Conservation (phyloP, 345 rosid genomes). For the Tarenaya hassleriana region DNA sequence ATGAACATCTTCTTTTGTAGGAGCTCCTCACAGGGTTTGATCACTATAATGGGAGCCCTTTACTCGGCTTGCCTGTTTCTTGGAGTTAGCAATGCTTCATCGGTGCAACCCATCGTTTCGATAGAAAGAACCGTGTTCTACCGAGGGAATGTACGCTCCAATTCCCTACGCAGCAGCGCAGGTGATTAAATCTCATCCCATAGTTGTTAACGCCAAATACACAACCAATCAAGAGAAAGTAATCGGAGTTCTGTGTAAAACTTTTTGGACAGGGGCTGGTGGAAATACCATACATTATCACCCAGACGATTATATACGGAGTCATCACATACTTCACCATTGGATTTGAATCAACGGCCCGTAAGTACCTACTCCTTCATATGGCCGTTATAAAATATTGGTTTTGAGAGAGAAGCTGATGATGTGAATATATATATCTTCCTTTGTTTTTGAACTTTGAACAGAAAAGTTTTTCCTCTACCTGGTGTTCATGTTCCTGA, state of each 20-base stretch:
- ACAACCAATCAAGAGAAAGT: too few species aligned
- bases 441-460: background rate
- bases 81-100: conserved; percentile 77
- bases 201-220: too few species aligned
- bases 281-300: conserved; percentile 75
- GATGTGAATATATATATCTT: too few species aligned
- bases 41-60: conserved; percentile 79
- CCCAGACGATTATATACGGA: conserved; percentile 64
- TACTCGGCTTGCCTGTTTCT: conserved; percentile 76
- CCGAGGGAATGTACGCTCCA: conserved; percentile 86
- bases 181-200: conserved; percentile 23
- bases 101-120: conserved; percentile 88
- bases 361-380: conserved; percentile 32
- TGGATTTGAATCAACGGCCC: conserved; percentile 59
- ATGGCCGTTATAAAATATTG: too few species aligned
- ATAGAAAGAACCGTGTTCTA: conserved; percentile 88
- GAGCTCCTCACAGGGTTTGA: conserved; percentile 47
- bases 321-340: conserved; percentile 81
- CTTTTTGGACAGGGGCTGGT: conserved; percentile 55
- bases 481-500: conserved; percentile 76
- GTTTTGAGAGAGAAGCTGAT: background rate
- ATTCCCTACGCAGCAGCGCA: conserved; percentile 74
- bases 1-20: conserved; percentile 25
- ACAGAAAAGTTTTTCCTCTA: conserved; percentile 72
- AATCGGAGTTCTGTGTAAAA: background rate